Evolutionary conservation across 345 rosid genomes (phyloP).

Genomic region (Ricinus communis): DNA sequence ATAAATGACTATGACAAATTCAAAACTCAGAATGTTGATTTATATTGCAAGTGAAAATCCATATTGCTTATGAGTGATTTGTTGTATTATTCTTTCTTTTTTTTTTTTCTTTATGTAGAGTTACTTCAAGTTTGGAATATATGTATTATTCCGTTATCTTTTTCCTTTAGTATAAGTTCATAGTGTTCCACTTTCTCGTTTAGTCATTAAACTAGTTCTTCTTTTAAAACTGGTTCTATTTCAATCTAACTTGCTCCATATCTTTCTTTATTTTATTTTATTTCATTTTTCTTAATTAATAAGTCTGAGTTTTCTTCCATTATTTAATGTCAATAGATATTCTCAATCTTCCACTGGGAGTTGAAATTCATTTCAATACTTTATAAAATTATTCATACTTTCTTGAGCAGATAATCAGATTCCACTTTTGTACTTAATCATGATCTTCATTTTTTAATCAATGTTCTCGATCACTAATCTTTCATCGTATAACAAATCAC

Average conservation of each 20-base stretch:
- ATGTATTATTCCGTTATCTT: background rate
- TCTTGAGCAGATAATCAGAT: conserved; percentile 16
- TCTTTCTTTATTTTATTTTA: background rate
- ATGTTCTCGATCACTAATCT: background rate
- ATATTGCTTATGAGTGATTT: too few relatives aligned
- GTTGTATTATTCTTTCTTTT: background rate
- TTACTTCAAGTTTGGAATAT: background rate
- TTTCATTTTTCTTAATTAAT: too few relatives aligned
- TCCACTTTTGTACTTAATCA: conserved; percentile 18
- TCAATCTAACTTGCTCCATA: background rate
- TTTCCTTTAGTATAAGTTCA: conserved; percentile 9
- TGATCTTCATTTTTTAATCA: background rate
- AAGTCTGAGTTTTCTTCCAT: background rate
- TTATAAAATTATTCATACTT: background rate
- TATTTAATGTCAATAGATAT: background rate
- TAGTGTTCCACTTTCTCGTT: background rate
- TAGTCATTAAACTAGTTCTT: background rate
- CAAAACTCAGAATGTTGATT: background rate
- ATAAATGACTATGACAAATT: too few relatives aligned
- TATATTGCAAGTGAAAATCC: too few relatives aligned
- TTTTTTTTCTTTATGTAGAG: background rate
- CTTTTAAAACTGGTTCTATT: background rate
- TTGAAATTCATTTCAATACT: conserved; percentile 15
- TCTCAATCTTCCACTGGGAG: conserved; percentile 20
- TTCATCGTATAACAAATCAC: background rate